Conservation (phyloP, 805 yeast genomes). For the Zygotorulaspora chibaensis region DNA sequence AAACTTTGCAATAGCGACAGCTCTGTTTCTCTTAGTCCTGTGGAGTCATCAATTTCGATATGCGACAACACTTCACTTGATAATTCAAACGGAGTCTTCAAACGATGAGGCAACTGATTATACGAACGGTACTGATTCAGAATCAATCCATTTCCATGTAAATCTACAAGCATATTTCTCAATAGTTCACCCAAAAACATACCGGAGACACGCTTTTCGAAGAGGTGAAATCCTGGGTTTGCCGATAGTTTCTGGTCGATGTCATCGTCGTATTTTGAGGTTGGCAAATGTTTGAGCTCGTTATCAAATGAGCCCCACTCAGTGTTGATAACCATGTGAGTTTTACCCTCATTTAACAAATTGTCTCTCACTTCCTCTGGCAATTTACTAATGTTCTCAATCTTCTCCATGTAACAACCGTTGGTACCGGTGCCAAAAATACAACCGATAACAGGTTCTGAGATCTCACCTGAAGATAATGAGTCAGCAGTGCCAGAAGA, state of each 20-base stretch:
- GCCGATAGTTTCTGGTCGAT: conserved; percentile 67
- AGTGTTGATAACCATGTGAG: conserved; percentile 84
- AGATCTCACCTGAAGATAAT: conserved; percentile 50
- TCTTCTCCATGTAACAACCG: conserved; percentile 84
- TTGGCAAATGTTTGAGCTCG: conserved; percentile 67
- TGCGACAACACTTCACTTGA: conserved; percentile 81
- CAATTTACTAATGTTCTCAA: conserved; percentile 70
- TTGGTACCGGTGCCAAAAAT: conserved; percentile 98
- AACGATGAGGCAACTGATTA: conserved; percentile 49
- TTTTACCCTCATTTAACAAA: conserved; percentile 43
- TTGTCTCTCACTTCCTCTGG: conserved; percentile 42
- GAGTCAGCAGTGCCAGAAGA: conserved; percentile 46
- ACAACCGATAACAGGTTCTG: conserved; percentile 80
- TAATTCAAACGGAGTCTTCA: conserved; percentile 71
- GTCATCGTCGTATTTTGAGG: conserved; percentile 66
- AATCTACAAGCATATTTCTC: conserved; percentile 67
- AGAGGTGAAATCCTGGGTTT: conserved; percentile 83
- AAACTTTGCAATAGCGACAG: conserved; percentile 60
- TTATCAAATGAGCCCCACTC: conserved; percentile 99
- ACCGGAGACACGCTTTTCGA: conserved; percentile 88
- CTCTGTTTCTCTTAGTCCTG: conserved; percentile 66
- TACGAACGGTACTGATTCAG: conserved; percentile 48
- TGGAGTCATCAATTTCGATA: conserved; percentile 80
- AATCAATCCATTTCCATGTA: conserved; percentile 53
- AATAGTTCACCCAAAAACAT: conserved; percentile 90